Evolutionary conservation across 306 rosid genomes (phyloP), one percentile per base, ranked within the genome.

Genomic region (Arachis hypogaea): DNA sequence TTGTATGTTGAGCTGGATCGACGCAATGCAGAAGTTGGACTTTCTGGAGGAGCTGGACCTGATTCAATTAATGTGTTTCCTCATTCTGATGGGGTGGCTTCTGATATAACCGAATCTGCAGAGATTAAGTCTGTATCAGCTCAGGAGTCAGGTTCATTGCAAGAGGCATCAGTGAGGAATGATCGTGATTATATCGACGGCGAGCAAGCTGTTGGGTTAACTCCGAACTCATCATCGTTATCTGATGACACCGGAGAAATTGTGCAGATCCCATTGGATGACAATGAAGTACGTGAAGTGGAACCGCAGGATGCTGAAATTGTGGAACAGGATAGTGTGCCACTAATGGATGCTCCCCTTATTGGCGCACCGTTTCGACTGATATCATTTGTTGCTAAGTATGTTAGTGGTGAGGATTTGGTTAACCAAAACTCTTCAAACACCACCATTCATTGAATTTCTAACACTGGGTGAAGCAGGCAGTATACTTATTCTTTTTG

Each of bases 391-490:
- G 86, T 94, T 75, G 94, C 99, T 9, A 89, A 88, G 51, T 92
- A 84, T 66, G 96, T 94, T 28, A 94, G 96, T 78, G 96, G 99
- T 33, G 93, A 95, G 58, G 99, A 94, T 84, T 80, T 94, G 85
- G 85, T 92, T 65, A 66, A 62, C 83, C 71, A 83, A 83, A 75
- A 51, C 63, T 73, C 86, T 62, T 55, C 33, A 62, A 77, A 68
- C 75, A 55, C 84, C 75, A 55, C 84, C 38, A 72, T 43, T 11
- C 67, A 6, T 75, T 86, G 86, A 82, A 16, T 63, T 51, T 57
- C 40, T 56, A 59, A 57, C 30, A 14, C 57, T 74, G 72, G 58
- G 55, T 43, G 56, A 30, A 57, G 61, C 28, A 41, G 42, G 7
- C 42, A 14, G 12, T 45, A 9, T 56, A 58, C 7, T 38, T 46